Evolutionary conservation across 129 eudicot genomes (phyloP).

Genomic region (Chrysanthemum lavandulifolium): DNA sequence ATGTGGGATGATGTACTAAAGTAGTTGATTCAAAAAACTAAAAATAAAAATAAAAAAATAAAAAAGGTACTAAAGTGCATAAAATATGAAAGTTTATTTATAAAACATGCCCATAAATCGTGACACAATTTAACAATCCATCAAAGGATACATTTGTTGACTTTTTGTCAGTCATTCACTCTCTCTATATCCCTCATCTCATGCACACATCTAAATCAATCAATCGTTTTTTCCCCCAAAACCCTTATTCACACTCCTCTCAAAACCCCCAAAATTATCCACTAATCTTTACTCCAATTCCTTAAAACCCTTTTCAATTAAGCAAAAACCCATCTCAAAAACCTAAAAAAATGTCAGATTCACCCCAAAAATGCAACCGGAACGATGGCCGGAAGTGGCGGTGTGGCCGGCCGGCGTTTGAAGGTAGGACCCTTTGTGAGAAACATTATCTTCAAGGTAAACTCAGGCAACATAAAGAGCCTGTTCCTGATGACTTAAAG

Average conservation of each 20-base stretch:
- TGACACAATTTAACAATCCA: no score
- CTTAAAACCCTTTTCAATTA: conserved; percentile 4
- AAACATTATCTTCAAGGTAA: conserved; percentile 71
- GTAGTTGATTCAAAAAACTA: no score
- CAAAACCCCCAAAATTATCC: conserved; percentile 16
- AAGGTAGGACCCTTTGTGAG: conserved; percentile 71
- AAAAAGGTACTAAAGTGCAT: no score
- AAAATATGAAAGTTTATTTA: no score
- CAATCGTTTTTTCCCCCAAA: conserved; percentile 25
- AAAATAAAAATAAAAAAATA: no score
- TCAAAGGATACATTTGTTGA: not conserved
- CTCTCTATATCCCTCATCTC: not conserved
- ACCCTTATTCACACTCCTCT: conserved; percentile 23
- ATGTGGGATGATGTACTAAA: no score
- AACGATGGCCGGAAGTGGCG: conserved; percentile 91
- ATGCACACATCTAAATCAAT: no score
- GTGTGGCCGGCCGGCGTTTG: conserved; percentile 68
- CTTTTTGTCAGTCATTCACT: not conserved
- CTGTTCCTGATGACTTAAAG: conserved; percentile 84
- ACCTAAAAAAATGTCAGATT: conserved; percentile 32
- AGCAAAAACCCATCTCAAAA: conserved; percentile 10
- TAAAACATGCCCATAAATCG: no score
- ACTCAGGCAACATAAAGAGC: conserved; percentile 57
- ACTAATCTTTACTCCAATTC: not conserved
- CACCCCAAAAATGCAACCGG: conserved; percentile 47